phyloP scores from a whole-genome alignment of 805 yeast genomes.

The Spathaspora boniae region DNA sequence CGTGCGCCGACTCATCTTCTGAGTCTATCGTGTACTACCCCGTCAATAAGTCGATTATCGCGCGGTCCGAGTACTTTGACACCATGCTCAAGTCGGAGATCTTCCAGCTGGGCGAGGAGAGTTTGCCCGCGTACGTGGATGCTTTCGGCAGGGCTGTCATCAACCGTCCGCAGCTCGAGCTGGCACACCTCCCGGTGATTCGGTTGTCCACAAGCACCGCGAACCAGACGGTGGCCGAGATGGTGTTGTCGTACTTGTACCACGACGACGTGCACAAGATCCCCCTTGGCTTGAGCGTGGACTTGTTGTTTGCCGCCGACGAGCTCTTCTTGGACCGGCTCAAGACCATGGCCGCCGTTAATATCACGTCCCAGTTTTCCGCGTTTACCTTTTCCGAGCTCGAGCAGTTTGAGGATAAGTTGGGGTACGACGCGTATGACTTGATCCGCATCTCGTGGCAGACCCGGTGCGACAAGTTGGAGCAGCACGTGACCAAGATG shows the following conservation, averaged over 20 bases:
- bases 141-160: too few species aligned
- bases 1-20: slow-evolving; percentile 26
- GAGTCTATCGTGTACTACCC: slow-evolving; percentile 48
- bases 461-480: slow-evolving; percentile 60
- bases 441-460: slow-evolving; percentile 66
- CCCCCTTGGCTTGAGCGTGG: slow-evolving; percentile 49
- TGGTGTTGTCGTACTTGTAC: slow-evolving; percentile 54
- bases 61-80: slow-evolving; percentile 61
- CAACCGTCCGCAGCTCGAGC: slow-evolving; percentile 14
- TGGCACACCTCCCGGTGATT: slow-evolving; percentile 24
- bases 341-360: slow-evolving; percentile 59
- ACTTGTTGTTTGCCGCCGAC: slow-evolving; percentile 58
- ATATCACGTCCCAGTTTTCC: slow-evolving; percentile 32
- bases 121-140: slow-evolving; percentile 13
- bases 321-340: slow-evolving; percentile 56
- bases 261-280: slow-evolving; percentile 52
- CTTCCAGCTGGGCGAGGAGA: slow-evolving; percentile 15
- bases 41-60: slow-evolving; percentile 57
- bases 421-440: slow-evolving; percentile 48
- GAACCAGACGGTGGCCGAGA: slow-evolving; percentile 38
- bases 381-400: slow-evolving; percentile 18
- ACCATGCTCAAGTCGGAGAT: slow-evolving; percentile 55
- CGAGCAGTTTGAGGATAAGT: slow-evolving; percentile 13
- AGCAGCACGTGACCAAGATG: slow-evolving; percentile 55
- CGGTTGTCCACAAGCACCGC: slow-evolving; percentile 21